phyloP scores from a whole-genome alignment of 108 stramenopile genomes.

The Skeletonema menzelii region DNA sequence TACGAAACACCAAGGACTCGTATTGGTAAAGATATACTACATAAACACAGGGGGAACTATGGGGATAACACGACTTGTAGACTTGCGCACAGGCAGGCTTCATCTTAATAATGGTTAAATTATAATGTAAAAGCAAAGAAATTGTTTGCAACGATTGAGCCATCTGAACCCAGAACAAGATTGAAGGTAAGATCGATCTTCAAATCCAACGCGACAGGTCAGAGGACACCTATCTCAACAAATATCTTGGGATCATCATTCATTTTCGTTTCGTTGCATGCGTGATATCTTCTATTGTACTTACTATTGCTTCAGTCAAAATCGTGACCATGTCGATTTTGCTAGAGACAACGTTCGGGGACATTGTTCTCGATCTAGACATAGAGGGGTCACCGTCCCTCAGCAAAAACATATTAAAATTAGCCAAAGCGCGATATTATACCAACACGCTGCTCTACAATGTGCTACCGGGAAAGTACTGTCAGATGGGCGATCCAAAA shows the following conservation, averaged over 20 bases:
- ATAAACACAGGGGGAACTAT: not conserved
- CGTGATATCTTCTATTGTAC: no score
- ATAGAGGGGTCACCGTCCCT: conserved; percentile 77
- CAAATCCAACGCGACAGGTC: no score
- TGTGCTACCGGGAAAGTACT: conserved; percentile 70
- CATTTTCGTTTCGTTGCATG: no score
- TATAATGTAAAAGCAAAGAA: not conserved
- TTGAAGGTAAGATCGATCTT: no score
- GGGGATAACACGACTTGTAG: not conserved
- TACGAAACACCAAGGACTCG: not conserved
- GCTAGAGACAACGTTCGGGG: conserved; percentile 86
- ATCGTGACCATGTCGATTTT: conserved; percentile 69
- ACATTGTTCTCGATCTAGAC: conserved; percentile 83
- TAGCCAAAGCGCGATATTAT: conserved; percentile 83
- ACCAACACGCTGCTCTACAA: conserved; percentile 75
- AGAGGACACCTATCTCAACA: no score
- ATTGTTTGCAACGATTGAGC: no score
- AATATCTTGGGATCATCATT: no score
- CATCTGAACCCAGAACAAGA: no score
- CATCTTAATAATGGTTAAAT: not conserved
- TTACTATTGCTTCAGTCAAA: no score
- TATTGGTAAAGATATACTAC: not conserved
- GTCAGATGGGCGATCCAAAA: conserved; percentile 83
- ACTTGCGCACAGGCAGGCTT: not conserved
- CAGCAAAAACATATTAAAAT: conserved; percentile 77